Evolutionary conservation across 495 filamentous ascomycete genomes (phyloP).

Genomic region (Aspergillus heteromorphus): DNA sequence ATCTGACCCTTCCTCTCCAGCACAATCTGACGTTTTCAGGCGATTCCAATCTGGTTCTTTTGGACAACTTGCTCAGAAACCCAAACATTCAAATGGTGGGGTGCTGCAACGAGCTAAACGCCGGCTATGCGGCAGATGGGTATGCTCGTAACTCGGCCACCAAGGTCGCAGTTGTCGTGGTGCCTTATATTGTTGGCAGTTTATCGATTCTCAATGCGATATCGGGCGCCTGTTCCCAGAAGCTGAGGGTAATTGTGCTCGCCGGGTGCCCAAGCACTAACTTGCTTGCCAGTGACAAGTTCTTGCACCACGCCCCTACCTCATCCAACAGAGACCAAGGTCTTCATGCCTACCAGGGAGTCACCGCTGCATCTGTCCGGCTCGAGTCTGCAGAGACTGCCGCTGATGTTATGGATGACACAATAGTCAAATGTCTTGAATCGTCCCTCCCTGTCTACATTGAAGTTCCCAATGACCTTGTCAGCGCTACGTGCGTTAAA

Average conservation of each 20-base stretch:
- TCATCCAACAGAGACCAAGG: slow-evolving; percentile 5
- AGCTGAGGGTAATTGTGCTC: slow-evolving; percentile 70
- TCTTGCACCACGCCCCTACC: slow-evolving; percentile 4
- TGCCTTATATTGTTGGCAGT: slow-evolving; percentile 73
- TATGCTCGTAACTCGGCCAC: slow-evolving; percentile 57
- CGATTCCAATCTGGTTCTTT: slow-evolving; percentile 63
- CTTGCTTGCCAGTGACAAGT: background rate
- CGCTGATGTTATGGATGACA: background rate
- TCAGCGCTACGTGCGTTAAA: background rate
- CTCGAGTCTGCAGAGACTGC: background rate
- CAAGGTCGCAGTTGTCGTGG: slow-evolving; percentile 63
- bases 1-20: background rate
- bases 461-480: slow-evolving; percentile 9
- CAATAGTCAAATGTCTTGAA: slow-evolving; percentile 3
- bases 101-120: slow-evolving; percentile 72
- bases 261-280: slow-evolving; percentile 46
- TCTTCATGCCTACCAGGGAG: background rate
- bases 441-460: slow-evolving; percentile 8
- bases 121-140: slow-evolving; percentile 72
- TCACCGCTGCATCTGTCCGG: slow-evolving; percentile 5
- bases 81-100: slow-evolving; percentile 62
- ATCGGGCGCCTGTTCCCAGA: slow-evolving; percentile 64
- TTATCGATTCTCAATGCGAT: slow-evolving; percentile 65
- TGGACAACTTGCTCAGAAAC: slow-evolving; percentile 56
- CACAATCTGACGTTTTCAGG: slow-evolving; percentile 26